Conservation (phyloP, 768 basidiomycete species). For the Lactarius trivialis region DNA sequence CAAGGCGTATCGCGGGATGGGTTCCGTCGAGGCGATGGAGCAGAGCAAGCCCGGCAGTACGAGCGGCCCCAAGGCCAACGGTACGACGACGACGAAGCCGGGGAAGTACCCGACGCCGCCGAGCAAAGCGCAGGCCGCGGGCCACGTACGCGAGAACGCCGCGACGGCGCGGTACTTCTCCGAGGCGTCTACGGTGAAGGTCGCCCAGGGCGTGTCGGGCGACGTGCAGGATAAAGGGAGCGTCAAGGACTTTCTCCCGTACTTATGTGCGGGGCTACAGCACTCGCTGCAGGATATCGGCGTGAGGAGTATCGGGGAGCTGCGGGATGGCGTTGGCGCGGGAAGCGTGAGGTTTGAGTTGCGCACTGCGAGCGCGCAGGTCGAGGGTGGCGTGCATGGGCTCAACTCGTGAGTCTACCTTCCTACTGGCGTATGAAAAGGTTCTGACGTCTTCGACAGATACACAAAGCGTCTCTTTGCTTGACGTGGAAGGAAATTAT, state of each 20-base stretch:
- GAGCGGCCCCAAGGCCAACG: conserved; percentile 26
- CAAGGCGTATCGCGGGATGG: conserved; percentile 99
- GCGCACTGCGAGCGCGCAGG: conserved; percentile 89
- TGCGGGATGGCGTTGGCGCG: conserved; percentile 56
- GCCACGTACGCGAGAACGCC: conserved; percentile 70
- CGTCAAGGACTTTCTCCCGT: conserved; percentile 87
- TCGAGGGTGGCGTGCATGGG: conserved; percentile 94
- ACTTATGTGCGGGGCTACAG: conserved; percentile 74
- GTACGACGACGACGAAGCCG: conserved; percentile 9
- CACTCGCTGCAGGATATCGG: conserved; percentile 96
- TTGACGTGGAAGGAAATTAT: background rate
- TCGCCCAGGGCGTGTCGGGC: conserved; percentile 93
- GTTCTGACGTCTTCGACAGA: conserved; percentile 27
- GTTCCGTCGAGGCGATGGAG: conserved; percentile 78
- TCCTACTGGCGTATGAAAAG: background rate
- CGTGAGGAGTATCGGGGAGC: conserved; percentile 54
- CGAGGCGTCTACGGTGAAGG: conserved; percentile 87
- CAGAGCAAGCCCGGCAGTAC: conserved; percentile 46
- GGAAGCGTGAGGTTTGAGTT: conserved; percentile 84
- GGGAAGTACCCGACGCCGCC: conserved; percentile 44
- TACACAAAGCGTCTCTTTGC: conserved; percentile 55
- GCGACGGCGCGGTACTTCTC: conserved; percentile 96
- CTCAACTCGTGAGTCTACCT: conserved; percentile 75
- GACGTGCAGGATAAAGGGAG: conserved; percentile 98
- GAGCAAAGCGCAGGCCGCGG: conserved; percentile 28